Percentiles rank a stretch among this genome's conserved stretches.
These are phyloP conservation scores for Leishmania gerbilli DNA, from an alignment of 208 protist genomes.

Conservation along the genomic window DNA sequence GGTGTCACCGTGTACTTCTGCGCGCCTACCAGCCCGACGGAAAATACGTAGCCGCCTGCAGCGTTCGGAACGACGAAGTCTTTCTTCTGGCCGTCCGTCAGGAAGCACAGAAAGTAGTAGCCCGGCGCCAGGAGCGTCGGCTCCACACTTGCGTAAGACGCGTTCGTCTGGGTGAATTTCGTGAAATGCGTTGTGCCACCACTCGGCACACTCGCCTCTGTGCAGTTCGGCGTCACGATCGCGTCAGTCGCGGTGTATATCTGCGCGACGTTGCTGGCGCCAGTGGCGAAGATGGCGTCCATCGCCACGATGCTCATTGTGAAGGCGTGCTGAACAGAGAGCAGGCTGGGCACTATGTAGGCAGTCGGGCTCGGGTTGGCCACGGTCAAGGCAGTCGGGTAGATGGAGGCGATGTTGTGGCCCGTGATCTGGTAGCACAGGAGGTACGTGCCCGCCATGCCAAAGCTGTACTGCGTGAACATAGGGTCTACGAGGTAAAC, in stretches of 20 bases:
- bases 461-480: conserved; percentile 57
- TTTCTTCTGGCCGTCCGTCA: conserved; percentile 53
- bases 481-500: conserved; percentile 42
- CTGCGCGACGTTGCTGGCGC: conserved; percentile 40
- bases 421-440: conserved; percentile 73
- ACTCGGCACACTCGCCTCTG: conserved; percentile 32
- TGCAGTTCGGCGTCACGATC: conserved; percentile 44
- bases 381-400: conserved; percentile 47
- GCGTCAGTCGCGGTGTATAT: conserved; percentile 46
- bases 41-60: conserved; percentile 76
- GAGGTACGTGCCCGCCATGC: conserved; percentile 46
- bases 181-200: conserved; percentile 63
- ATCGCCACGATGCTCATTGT: conserved; percentile 61
- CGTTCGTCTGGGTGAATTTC: conserved; percentile 56
- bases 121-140: conserved; percentile 52
- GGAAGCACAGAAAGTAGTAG: conserved; percentile 89
- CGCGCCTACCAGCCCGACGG: conserved; percentile 77
- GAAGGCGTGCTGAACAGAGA: conserved; percentile 53
- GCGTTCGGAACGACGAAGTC: conserved; percentile 68
- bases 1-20: conserved; percentile 78
- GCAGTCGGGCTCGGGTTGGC: conserved; percentile 63
- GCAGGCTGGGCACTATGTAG: conserved; percentile 67
- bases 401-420: conserved; percentile 72
- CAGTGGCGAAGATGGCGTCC: conserved; percentile 67
- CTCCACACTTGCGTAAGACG: conserved; percentile 53